Base-by-base conservation (phyloP, 306 rosid genomes). In the Prunus kanzakura region DNA sequence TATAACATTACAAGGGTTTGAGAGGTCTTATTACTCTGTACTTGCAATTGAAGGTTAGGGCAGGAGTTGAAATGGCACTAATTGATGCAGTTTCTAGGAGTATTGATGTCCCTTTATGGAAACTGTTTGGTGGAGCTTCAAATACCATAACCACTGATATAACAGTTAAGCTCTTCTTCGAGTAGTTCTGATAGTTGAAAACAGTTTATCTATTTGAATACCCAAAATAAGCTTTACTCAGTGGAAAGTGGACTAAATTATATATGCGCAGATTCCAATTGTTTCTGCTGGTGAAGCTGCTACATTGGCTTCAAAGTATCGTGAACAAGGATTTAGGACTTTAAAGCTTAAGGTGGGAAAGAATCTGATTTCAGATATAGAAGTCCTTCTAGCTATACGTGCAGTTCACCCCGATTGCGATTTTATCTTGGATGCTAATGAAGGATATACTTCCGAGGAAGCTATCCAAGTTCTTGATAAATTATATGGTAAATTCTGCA, bases 51-150 rank as follows among this genome's bases (percentile, higher is more conserved):
- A 88, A 95, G 98, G 98, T 90, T 68, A 92, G 98, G 82, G 98
- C 97, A 41, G 98, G 98, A 81, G 87, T 94, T 30, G 98, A 94
- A 82, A 94, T 94, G 97, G 97, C 96, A 13, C 22, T 94, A 75
- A 92, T 94, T 64, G 98, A 95, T 66, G 97, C 98, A 5, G 97
- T 79, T 77, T 96, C 96, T 9, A 92, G 58, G 69, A 87, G 90
- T 82, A 92, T 95, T 13, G 91, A 89, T 1, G 83, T 90, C 64
- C 97, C 98, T 58, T 73, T 95, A 64, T 92, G 97, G 98, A 92
- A 93, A 83, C 90, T 95, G 52, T 92, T 95, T 79, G 97, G 98
- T 60, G 96, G 97, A 43, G 98, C 86, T 84, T 90, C 96, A 69
- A 81, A 86, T 77, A 85, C 91, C 73, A 73, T 92, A 80, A 86